Percentiles rank a stretch among this genome's conserved stretches.
Evolutionary conservation across 1,139 yeast species (phyloP).

Genomic region (Scheffersomyces insectosa): DNA sequence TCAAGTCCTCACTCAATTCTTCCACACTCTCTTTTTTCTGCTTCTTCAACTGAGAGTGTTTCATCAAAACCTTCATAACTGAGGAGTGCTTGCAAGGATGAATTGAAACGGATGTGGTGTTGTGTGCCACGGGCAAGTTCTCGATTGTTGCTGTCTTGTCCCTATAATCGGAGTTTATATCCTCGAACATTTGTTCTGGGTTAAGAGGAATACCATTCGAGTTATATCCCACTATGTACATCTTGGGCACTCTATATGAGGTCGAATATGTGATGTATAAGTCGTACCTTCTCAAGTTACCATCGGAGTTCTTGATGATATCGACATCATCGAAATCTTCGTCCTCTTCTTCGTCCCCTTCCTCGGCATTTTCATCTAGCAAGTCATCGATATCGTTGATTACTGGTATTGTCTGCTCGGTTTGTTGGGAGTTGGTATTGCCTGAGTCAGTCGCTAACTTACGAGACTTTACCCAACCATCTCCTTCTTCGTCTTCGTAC

Average conservation of each 20-base stretch:
- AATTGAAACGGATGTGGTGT: slow-evolving; percentile 82
- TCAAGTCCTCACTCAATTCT: slow-evolving; percentile 25
- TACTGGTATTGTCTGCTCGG: slow-evolving; percentile 12
- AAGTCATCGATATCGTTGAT: slow-evolving; percentile 43
- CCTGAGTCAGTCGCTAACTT: neutral
- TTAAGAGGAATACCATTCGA: slow-evolving; percentile 81
- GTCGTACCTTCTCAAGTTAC: slow-evolving; percentile 71
- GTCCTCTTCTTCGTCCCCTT: slow-evolving; percentile 27
- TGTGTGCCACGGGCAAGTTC: slow-evolving; percentile 78
- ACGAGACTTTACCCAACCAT: slow-evolving; percentile 56
- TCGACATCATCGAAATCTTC: slow-evolving; percentile 34
- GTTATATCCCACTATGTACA: slow-evolving; percentile 87
- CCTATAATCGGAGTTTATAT: slow-evolving; percentile 85
- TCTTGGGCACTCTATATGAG: slow-evolving; percentile 92
- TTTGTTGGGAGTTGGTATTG: slow-evolving; percentile 3
- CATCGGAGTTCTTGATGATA: slow-evolving; percentile 23
- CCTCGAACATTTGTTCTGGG: slow-evolving; percentile 93
- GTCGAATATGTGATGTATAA: slow-evolving; percentile 90
- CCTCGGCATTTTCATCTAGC: slow-evolving; percentile 38
- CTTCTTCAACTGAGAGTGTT: slow-evolving; percentile 38
- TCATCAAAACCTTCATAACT: slow-evolving; percentile 88
- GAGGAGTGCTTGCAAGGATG: slow-evolving; percentile 97
- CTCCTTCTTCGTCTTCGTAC: slow-evolving; percentile 44
- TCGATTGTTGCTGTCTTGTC: slow-evolving; percentile 97
- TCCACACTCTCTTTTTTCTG: slow-evolving; percentile 27